phyloP scores from a whole-genome alignment of 2,329 filamentous ascomycete species.

The Juglanconis juglandina region DNA sequence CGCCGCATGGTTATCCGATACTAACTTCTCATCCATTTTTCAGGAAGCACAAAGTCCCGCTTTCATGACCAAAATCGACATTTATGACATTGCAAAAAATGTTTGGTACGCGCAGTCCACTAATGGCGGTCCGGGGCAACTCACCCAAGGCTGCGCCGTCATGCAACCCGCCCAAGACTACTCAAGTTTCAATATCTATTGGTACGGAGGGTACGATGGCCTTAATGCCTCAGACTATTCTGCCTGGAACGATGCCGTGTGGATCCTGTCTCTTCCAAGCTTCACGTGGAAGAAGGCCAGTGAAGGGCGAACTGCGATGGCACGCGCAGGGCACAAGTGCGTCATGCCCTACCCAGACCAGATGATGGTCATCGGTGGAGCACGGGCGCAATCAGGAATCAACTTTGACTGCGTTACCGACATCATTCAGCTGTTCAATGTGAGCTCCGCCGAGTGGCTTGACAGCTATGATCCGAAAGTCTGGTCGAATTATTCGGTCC shows the following conservation, averaged over 20 bases:
- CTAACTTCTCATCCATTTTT: conserved; percentile 21
- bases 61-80: conserved; percentile 69
- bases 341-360: conserved; percentile 73
- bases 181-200: conserved; percentile 79
- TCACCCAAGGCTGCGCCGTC: conserved; percentile 69
- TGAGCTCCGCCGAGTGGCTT: conserved; percentile 67
- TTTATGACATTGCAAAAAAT: conserved; percentile 70
- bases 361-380: conserved; percentile 76
- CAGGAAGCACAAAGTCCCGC: conserved; percentile 62
- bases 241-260: conserved; percentile 64
- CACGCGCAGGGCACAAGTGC: conserved; percentile 71
- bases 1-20: not conserved
- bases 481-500: conserved; percentile 67
- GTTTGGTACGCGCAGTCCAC: conserved; percentile 70
- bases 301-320: conserved; percentile 45
- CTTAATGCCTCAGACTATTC: conserved; percentile 29
- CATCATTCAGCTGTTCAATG: conserved; percentile 66
- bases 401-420: conserved; percentile 44
- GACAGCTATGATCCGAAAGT: conserved; percentile 64
- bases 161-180: conserved; percentile 67
- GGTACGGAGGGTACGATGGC: conserved; percentile 73
- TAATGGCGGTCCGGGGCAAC: conserved; percentile 50
- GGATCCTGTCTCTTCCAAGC: conserved; percentile 74
- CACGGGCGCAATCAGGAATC: conserved; percentile 33
- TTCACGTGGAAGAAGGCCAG: conserved; percentile 70